These are phyloP conservation scores for Cryptococcus sp. DNA, from an alignment of 1,284 basidiomycete genomes.

Conservation along the genomic window DNA sequence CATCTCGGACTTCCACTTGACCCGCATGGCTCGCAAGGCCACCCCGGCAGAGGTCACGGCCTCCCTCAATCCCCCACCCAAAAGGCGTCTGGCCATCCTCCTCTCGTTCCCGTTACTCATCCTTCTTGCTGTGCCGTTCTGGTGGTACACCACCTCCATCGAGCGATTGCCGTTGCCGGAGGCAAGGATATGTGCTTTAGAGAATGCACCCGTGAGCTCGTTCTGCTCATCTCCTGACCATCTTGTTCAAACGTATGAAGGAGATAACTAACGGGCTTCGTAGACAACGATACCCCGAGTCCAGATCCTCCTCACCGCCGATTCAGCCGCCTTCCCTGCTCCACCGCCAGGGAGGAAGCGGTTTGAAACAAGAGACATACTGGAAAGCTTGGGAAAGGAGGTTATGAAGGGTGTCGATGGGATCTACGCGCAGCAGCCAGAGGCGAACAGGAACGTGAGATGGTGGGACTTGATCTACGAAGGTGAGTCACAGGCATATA, in stretches of 20 bases:
- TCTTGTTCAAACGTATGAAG: background rate
- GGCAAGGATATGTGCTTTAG: conserved; percentile 56
- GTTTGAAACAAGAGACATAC: conserved; percentile 22
- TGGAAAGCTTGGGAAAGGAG: conserved; percentile 22
- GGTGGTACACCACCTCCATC: conserved; percentile 86
- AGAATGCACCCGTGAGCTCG: conserved; percentile 22
- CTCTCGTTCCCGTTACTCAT: conserved; percentile 71
- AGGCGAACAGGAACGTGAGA: background rate
- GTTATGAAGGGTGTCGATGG: conserved; percentile 35
- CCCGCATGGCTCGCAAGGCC: no score
- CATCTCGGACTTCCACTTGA: no score
- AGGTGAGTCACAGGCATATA: conserved; percentile 1
- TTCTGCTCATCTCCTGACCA: background rate
- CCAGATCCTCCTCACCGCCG: conserved; percentile 37
- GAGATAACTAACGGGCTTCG: background rate
- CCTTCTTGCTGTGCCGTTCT: conserved; percentile 70
- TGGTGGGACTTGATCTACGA: conserved; percentile 16
- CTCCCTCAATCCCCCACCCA: conserved; percentile 27
- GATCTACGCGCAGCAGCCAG: conserved; percentile 18
- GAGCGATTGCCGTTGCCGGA: conserved; percentile 70
- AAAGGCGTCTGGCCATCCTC: conserved; percentile 44
- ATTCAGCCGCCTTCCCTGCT: conserved; percentile 28
- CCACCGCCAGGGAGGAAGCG: conserved; percentile 24
- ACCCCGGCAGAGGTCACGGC: conserved; percentile 18
- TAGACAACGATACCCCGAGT: conserved; percentile 14